Conservation (phyloP, 768 basidiomycete genomes). For the Russula sp. region DNA sequence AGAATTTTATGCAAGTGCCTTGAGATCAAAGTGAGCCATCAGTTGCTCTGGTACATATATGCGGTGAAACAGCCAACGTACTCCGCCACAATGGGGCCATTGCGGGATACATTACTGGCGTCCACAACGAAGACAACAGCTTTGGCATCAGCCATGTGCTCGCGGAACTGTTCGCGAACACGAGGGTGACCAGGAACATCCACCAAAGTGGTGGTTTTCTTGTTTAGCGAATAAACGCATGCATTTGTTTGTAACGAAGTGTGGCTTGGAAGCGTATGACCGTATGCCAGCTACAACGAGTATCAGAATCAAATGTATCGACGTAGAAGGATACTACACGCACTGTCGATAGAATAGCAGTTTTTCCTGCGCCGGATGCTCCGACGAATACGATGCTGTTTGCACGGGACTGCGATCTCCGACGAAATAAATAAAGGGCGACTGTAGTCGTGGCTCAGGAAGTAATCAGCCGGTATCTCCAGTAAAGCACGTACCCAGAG, state of each 20-base stretch:
- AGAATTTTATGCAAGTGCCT: constrained; percentile 75
- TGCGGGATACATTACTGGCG: constrained; percentile 72
- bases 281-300: constrained; percentile 56
- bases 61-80: constrained; percentile 41
- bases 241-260: constrained; percentile 76
- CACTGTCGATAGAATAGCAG: constrained; percentile 69
- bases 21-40: background rate
- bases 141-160: constrained; percentile 59
- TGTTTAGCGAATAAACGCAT: constrained; percentile 45
- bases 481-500: constrained; percentile 2
- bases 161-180: constrained; percentile 68
- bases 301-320: constrained; percentile 6
- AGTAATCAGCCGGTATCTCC: background rate
- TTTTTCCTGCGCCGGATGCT: constrained; percentile 75
- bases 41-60: constrained; percentile 11
- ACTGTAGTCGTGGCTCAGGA: constrained; percentile 41
- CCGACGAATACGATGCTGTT: constrained; percentile 74
- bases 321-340: constrained; percentile 33
- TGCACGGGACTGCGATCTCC: constrained; percentile 48
- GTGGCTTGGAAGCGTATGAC: constrained; percentile 62
- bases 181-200: constrained; percentile 88
- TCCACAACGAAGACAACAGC: constrained; percentile 78
- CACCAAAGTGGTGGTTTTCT: constrained; percentile 52
- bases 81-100: constrained; percentile 75
- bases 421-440: constrained; percentile 41